These are phyloP conservation scores for Zychaea mexicana DNA, from an alignment of 371 early-diverging fungal species.

Conservation along the genomic window DNA sequence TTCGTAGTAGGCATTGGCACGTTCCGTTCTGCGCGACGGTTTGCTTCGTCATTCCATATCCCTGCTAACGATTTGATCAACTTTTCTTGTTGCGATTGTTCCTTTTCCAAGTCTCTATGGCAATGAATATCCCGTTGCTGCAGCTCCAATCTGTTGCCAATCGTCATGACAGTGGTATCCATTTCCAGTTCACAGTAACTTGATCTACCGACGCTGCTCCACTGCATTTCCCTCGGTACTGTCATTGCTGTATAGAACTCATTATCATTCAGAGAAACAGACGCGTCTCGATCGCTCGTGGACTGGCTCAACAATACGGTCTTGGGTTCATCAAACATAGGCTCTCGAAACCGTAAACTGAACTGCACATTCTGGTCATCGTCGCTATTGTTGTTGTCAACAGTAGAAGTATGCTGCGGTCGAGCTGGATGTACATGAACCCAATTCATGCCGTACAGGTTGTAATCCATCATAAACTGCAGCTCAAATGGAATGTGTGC, in stretches of 20 bases:
- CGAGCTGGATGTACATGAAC: slow-evolving; percentile 10
- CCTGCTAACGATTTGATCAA: slow-evolving; percentile 59
- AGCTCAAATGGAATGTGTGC: slow-evolving; percentile 86
- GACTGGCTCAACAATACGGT: background rate
- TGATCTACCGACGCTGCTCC: slow-evolving; percentile 27
- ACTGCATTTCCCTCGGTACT: slow-evolving; percentile 25
- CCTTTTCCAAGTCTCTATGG: slow-evolving; percentile 1
- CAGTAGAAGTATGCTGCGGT: background rate
- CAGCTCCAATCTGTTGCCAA: slow-evolving; percentile 67
- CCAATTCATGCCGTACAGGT: slow-evolving; percentile 94
- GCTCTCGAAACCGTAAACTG: slow-evolving; percentile 39
- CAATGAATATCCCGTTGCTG: slow-evolving; percentile 60
- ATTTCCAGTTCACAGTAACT: slow-evolving; percentile 81
- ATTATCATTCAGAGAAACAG: background rate
- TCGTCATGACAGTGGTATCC: slow-evolving; percentile 63
- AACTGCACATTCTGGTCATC: slow-evolving; percentile 8
- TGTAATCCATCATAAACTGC: slow-evolving; percentile 92
- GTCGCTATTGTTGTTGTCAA: background rate
- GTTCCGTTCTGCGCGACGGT: slow-evolving; percentile 17
- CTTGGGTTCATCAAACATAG: slow-evolving; percentile 31
- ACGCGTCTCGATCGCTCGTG: background rate
- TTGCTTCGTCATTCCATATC: slow-evolving; percentile 59
- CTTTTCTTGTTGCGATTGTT: slow-evolving; percentile 21
- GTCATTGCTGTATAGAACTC: slow-evolving; percentile 27
- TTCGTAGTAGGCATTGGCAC: slow-evolving; percentile 18